These are phyloP conservation scores for Vitis riparia DNA, from an alignment of 164 flowering plant species.

Conservation along the genomic window DNA sequence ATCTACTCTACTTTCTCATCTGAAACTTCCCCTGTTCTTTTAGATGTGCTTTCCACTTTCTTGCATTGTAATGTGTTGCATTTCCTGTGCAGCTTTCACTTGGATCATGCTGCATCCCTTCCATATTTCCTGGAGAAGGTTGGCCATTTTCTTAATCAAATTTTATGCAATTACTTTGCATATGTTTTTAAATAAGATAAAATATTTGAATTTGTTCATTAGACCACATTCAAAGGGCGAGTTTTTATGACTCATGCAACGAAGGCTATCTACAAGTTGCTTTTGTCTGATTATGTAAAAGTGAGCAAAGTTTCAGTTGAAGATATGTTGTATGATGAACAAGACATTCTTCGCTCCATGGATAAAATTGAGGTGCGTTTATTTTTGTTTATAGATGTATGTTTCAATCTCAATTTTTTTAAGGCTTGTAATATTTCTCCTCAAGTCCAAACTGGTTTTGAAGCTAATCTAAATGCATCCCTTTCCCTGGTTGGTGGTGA, in stretches of 20 bases:
- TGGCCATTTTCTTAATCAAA: no score
- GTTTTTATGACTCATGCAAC: conserved; percentile 85
- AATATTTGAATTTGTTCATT: conserved; percentile 1
- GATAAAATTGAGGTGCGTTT: conserved; percentile 82
- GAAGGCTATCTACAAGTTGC: conserved; percentile 87
- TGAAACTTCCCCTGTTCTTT: no score
- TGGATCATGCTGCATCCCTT: no score
- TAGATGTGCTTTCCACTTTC: no score
- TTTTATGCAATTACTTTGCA: no score
- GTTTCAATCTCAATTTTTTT: background rate
- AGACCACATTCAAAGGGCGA: conserved; percentile 96
- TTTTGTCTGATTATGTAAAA: conserved; percentile 70
- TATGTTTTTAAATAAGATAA: background rate
- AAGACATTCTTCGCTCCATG: conserved; percentile 91
- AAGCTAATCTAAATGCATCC: no score
- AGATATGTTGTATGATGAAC: conserved; percentile 77
- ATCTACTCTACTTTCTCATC: no score
- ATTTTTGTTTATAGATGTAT: background rate
- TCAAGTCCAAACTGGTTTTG: no score
- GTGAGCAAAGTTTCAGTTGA: conserved; percentile 92
- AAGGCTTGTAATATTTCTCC: background rate
- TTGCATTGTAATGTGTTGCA: no score
- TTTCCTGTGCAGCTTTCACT: no score
- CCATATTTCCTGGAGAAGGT: no score
- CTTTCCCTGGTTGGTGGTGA: no score